Evolutionary conservation across 768 basidiomycete species (phyloP), one percentile per base, ranked within the genome.

Genomic region (Tricholomella constricta): DNA sequence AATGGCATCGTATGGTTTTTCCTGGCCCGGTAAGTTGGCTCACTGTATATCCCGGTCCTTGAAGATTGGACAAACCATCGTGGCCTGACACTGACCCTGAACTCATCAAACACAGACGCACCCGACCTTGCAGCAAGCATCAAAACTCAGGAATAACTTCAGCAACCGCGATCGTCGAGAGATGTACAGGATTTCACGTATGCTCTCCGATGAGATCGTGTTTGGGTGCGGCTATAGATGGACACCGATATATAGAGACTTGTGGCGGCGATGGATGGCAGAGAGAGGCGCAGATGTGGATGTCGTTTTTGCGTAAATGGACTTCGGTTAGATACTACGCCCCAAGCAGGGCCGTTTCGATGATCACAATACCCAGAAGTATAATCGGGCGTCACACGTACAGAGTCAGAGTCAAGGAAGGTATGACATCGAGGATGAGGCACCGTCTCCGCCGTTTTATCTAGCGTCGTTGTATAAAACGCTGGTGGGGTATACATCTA

Each of bases 1-100:
- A 78, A 57, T 79, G 77, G 78, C 76, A 79, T 48, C 63, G 71
- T 10, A 75, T 79, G 72, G 74, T 77, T 20, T 77, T 73, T 45
- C 70, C 59, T 17, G 65, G 69, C 15, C 55, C 72, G 59, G 78
- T 79, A 50, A 61, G 75, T 59, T 43, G 2, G 19, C n/a, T 9
- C 17, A 20, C n/a, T n/a, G n/a, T n/a, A n/a, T n/a, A n/a, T n/a
- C n/a, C n/a, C n/a, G n/a, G n/a, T n/a, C n/a, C n/a, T n/a, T n/a
- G n/a, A n/a, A n/a, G n/a, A n/a, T n/a, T n/a, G n/a, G n/a, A n/a
- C n/a, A n/a, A n/a, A n/a, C n/a, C n/a, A n/a, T n/a, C n/a, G n/a
- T n/a, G n/a, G n/a, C n/a, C n/a, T n/a, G n/a, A n/a, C n/a, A n/a
- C n/a, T n/a, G n/a, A n/a, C n/a, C n/a, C n/a, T n/a, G n/a, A n/a